Conservation (phyloP, 768 basidiomycete species). For the Tulasnella sp. region DNA sequence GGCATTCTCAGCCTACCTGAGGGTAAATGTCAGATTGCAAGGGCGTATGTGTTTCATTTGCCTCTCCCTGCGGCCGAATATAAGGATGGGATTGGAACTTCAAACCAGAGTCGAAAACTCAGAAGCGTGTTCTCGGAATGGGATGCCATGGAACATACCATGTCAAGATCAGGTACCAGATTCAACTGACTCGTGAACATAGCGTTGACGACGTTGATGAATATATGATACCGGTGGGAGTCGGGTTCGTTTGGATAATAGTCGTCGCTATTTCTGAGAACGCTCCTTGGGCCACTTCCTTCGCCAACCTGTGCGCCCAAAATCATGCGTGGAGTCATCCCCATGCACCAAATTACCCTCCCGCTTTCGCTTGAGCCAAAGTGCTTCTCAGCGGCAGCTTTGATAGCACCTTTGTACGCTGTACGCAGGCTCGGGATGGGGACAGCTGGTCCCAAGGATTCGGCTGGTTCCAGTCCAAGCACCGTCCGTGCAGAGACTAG, state of each 20-base stretch:
- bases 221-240: slow-evolving; percentile 21
- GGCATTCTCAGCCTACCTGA: slow-evolving; percentile 6
- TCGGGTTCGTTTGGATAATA: slow-evolving; percentile 19
- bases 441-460: slow-evolving; percentile 8
- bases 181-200: slow-evolving; percentile 23
- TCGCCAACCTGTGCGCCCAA: slow-evolving; percentile 18
- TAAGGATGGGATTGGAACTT: slow-evolving; percentile 23
- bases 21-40: not conserved
- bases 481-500: slow-evolving; percentile 18
- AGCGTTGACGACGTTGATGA: slow-evolving; percentile 17
- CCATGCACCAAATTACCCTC: slow-evolving; percentile 22
- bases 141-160: not conserved
- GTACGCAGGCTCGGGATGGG: slow-evolving; percentile 8
- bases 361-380: slow-evolving; percentile 18
- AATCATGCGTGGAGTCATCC: slow-evolving; percentile 18
- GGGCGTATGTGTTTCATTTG: not conserved
- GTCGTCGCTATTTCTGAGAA: slow-evolving; percentile 16
- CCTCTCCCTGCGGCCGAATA: slow-evolving; percentile 7
- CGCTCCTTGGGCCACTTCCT: not conserved
- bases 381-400: slow-evolving; percentile 19
- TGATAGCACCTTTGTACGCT: slow-evolving; percentile 18
- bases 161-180: slow-evolving; percentile 20
- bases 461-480: not conserved
- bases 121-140: not conserved
- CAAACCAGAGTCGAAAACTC: not conserved